Percentiles rank a stretch among this genome's conserved stretches.
Evolutionary conservation across 2,329 filamentous ascomycete genomes (phyloP).

Genomic region (Aspergillus sp.): DNA sequence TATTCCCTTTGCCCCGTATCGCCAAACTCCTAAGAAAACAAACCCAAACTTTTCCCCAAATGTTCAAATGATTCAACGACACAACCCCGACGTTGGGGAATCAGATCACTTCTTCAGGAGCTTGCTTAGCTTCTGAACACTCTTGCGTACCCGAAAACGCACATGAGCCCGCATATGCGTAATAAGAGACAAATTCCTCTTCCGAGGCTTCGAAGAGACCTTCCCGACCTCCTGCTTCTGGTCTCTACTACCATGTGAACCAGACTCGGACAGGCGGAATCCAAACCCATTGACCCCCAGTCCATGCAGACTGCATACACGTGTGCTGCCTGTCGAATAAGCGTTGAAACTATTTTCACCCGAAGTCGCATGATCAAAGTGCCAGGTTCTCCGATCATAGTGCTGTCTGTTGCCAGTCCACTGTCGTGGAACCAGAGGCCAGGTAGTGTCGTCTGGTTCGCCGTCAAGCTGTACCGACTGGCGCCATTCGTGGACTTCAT

Average conservation of each 20-base stretch:
- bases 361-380: neutral
- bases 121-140: constrained; percentile 21
- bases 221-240: neutral
- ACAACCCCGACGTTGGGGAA: neutral
- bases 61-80: neutral
- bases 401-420: neutral
- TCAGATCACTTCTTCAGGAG: constrained; percentile 19
- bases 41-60: neutral
- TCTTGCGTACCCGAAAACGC: constrained; percentile 19
- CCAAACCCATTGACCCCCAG: neutral
- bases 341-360: neutral
- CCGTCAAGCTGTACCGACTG: neutral
- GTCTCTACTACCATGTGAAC: neutral
- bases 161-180: constrained; percentile 18
- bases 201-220: constrained; percentile 2
- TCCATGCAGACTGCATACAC: constrained; percentile 7
- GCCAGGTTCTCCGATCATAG: neutral
- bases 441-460: neutral
- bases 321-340: neutral
- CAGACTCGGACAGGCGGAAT: neutral
- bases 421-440: neutral
- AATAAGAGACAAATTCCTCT: constrained; percentile 19
- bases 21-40: neutral
- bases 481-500: neutral
- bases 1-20: neutral